Evolutionary conservation across 257 asterid genomes (phyloP), one percentile per base, ranked within the genome.

Genomic region (Solanum etuberosum): DNA sequence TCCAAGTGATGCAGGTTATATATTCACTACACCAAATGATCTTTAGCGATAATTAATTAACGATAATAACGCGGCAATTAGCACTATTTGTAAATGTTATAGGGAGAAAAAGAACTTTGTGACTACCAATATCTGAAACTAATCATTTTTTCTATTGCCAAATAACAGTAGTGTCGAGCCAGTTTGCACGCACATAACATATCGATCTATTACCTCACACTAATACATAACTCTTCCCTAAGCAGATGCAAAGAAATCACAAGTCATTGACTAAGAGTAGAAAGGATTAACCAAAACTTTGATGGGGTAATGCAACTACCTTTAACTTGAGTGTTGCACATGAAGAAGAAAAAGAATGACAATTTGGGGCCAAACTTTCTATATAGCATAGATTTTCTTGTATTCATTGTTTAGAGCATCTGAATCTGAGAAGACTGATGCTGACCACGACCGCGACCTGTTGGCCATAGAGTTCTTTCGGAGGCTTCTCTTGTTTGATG

Each of bases 341-440:
- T 35, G 80, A 61, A 37, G 35, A 14, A 85, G 38, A 38, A 6
- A 78, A 46, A 77, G 7, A 4, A 16, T 27, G 15, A 80, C 40
- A 80, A 77, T 43, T 4, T 78, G 51, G 65, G 65, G 86, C 34
- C 85, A 80, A 38, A 40, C 25, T 40, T 86, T 68, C 90, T 91
- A 95, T 87, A 95, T 92, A 48, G 98, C 98, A 89, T 95, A 95
- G 94, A 95, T 94, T 86, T 92, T 93, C 94, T 93, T 92, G 90
- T 88, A 94, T 18, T 94, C 98, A 82, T 73, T 90, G 31, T 94
- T 91, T 71, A 94, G 71, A 51, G 91, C 93, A 14, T 95, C 98
- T 5, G 94, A 51, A 87, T 95, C 99, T 0, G 98, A 92, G 16
- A 87, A 81, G 7, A 81, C 87, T 9, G 98, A 92, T 34, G 86